phyloP scores from a whole-genome alignment of 345 rosid genomes.

The Melastoma malabathricum region DNA sequence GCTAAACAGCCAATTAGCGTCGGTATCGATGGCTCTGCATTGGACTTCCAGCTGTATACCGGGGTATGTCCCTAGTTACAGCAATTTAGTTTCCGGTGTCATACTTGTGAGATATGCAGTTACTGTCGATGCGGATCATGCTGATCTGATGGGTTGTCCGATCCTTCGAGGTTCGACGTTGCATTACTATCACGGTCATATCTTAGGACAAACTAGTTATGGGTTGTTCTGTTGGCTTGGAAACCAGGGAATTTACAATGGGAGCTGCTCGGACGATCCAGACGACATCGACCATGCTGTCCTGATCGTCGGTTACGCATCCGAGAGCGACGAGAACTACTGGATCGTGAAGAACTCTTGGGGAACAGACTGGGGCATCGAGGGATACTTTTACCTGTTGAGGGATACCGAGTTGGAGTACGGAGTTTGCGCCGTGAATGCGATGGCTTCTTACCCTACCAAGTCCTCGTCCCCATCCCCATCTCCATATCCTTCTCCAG shows the following conservation, averaged over 20 bases:
- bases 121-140: too few species aligned
- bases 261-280: slow-evolving; percentile 46
- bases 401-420: slow-evolving; percentile 24
- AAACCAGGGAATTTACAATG: slow-evolving; percentile 42
- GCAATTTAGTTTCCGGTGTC: too few species aligned
- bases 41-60: slow-evolving; percentile 66
- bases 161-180: too few species aligned
- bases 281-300: slow-evolving; percentile 66
- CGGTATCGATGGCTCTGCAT: slow-evolving; percentile 57
- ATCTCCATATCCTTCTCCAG: slow-evolving; percentile 36
- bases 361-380: slow-evolving; percentile 66
- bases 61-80: slow-evolving; percentile 27
- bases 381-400: slow-evolving; percentile 37
- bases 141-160: too few species aligned
- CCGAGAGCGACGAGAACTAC: slow-evolving; percentile 49
- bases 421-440: slow-evolving; percentile 56
- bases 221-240: background rate
- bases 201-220: too few species aligned
- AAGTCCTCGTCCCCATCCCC: slow-evolving; percentile 38
- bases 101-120: too few species aligned
- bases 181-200: too few species aligned
- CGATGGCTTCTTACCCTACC: slow-evolving; percentile 64
- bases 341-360: slow-evolving; percentile 84
- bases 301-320: slow-evolving; percentile 59
- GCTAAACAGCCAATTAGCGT: slow-evolving; percentile 66